Base-by-base conservation (phyloP, 768 basidiomycete genomes). In the Tulasnella sp. region DNA sequence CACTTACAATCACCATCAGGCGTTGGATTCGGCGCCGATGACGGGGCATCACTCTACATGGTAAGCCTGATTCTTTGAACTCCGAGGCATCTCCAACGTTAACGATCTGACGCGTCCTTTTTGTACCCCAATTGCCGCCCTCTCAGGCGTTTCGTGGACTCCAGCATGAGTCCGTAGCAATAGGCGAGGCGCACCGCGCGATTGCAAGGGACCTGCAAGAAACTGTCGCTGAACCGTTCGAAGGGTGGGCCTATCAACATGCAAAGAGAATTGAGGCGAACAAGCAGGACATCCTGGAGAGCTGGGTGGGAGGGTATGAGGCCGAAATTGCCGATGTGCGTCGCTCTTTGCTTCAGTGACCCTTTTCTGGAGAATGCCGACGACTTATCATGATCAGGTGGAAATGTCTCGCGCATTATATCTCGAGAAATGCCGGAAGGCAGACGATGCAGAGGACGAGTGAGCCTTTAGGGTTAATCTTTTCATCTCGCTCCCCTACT, bases 361-460 rank as follows among this genome's bases (percentile, higher is more conserved):
- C 5, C n/a, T 38, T 38, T 38, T 7, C 15, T 38, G 34, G 15
- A 15, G 34, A 5, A 38, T 38, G 34, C 34, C 15, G 7, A 38
- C 5, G n/a, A 11, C 51, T 56, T 51, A 60, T 51, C 54, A 15
- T 38, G 23, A 32, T 44, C 30, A 80, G 77, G 74, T 77, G 4
- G 69, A 75, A 44, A 85, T 85, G 71, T 72, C 92, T 63, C 91
- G 88, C 72, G 78, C 83, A 53, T 76, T 80, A 56, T 95, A 95
- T 68, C 70, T 89, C 10, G 71, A 77, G 30, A 95, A 92, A 71
- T 84, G 80, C 0, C 80, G 88, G 56, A 80, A 80, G 42, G 92
- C 93, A 15, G 93, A 96, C 66, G 93, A 96, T 68, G 85, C 86
- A 7, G 91, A 91, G 69, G 93, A 96, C 69, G 92, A 95, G 93